Percentiles rank a stretch among this genome's conserved stretches.
These are phyloP conservation scores for Triticum dicoccoides DNA, from an alignment of 176 grass and related monocot genomes.

Conservation along the genomic window DNA sequence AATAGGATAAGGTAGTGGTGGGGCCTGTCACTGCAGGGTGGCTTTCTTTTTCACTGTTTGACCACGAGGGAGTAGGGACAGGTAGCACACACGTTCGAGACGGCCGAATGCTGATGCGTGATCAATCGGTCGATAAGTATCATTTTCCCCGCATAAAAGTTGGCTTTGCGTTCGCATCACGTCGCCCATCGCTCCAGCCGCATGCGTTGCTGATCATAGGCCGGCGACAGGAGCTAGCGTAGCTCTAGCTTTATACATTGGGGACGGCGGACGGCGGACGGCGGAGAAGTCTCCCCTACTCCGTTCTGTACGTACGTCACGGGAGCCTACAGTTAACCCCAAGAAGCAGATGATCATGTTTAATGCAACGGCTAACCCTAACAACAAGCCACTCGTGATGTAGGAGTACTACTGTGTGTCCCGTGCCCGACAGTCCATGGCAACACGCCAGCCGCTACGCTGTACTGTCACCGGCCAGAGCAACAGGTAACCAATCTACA, in stretches of 20 bases:
- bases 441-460: background rate
- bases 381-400: background rate
- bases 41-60: no score
- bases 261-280: no score
- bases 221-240: background rate
- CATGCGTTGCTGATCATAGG: background rate
- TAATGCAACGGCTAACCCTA: background rate
- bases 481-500: background rate
- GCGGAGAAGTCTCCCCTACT: background rate
- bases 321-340: background rate
- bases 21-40: no score
- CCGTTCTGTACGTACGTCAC: background rate
- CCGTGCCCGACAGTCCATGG: background rate
- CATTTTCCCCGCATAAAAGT: background rate
- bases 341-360: background rate
- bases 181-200: background rate
- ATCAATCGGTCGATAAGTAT: background rate
- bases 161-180: background rate
- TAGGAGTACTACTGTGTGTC: background rate
- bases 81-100: no score
- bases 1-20: no score
- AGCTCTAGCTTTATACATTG: background rate
- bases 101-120: background rate
- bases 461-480: background rate
- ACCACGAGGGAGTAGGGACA: no score